A percentile compares a stretch with the other conserved stretches of the same genome.
These are phyloP conservation scores for Pseudogymnoascus sp. DNA, from an alignment of 2,329 filamentous ascomycete species.

Conservation along the genomic window DNA sequence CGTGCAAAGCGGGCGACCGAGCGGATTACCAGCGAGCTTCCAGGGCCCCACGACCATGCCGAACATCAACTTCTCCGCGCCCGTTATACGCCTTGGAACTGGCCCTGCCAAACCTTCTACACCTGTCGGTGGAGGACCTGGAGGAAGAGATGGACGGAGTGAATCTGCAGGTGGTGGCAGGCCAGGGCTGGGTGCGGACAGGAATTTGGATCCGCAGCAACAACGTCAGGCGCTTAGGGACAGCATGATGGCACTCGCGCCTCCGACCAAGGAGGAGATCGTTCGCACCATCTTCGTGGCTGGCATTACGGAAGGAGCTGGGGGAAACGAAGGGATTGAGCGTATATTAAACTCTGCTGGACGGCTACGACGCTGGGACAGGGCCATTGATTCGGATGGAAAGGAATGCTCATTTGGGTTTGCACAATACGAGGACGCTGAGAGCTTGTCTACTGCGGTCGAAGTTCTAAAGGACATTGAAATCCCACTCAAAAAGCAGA, in stretches of 20 bases:
- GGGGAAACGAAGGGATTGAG: slow-evolving; percentile 73
- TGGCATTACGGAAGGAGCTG: slow-evolving; percentile 71
- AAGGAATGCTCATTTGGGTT: slow-evolving; percentile 88
- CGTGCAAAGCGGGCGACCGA: slow-evolving; percentile 72
- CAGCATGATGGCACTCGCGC: slow-evolving; percentile 63
- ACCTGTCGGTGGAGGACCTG: slow-evolving; percentile 31
- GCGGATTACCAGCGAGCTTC: slow-evolving; percentile 73
- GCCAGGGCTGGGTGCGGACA: slow-evolving; percentile 29
- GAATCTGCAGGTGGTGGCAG: slow-evolving; percentile 32
- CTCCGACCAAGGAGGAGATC: slow-evolving; percentile 84
- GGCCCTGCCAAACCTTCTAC: slow-evolving; percentile 56
- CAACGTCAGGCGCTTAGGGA: slow-evolving; percentile 62
- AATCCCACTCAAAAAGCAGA: slow-evolving; percentile 72
- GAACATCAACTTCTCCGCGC: slow-evolving; percentile 96
- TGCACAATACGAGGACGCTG: slow-evolving; percentile 86
- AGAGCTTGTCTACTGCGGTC: slow-evolving; percentile 77
- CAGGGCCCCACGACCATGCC: slow-evolving; percentile 87
- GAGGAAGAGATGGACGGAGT: slow-evolving; percentile 39
- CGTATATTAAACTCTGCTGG: slow-evolving; percentile 71
- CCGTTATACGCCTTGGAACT: slow-evolving; percentile 88
- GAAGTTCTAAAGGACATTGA: slow-evolving; percentile 77
- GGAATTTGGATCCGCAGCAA: slow-evolving; percentile 61
- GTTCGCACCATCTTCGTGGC: slow-evolving; percentile 85
- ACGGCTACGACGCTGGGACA: slow-evolving; percentile 75
- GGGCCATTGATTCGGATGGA: slow-evolving; percentile 64